Conservation (phyloP, 768 basidiomycete species). For the Phlebiopsis flavidoalba region DNA sequence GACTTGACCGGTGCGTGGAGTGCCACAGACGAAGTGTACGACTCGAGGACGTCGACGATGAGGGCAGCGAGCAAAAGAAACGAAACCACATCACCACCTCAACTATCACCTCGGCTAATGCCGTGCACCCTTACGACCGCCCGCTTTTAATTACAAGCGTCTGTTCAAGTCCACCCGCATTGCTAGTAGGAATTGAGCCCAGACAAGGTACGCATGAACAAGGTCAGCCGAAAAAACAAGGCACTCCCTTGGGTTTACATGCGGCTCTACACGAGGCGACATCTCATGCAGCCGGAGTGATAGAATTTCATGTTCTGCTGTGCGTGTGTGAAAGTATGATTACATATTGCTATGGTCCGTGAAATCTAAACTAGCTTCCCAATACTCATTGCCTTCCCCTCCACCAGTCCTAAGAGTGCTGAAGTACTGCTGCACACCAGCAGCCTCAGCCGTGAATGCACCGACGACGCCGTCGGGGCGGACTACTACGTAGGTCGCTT, state of each 20-base stretch:
- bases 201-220: no score
- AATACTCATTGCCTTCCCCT: neutral
- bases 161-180: neutral
- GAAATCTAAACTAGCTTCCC: neutral
- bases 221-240: no score
- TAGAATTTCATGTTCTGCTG: no score
- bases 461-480: constrained; percentile 6
- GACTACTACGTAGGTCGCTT: neutral
- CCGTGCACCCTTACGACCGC: constrained; percentile 4
- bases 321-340: neutral
- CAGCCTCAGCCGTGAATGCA: neutral
- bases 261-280: no score
- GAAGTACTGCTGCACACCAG: neutral
- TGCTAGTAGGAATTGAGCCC: neutral
- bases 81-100: constrained; percentile 12
- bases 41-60: constrained; percentile 15
- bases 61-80: constrained; percentile 24
- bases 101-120: constrained; percentile 10
- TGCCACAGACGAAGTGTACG: constrained; percentile 14
- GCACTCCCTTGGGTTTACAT: no score
- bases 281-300: no score
- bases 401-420: neutral
- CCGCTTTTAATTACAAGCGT: constrained; percentile 1
- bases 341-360: neutral
- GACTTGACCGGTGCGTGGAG: constrained; percentile 21